Evolutionary conservation across 2,329 filamentous ascomycete species (phyloP), one percentile per base, ranked within the genome.

Genomic region (Penicillium sp.): DNA sequence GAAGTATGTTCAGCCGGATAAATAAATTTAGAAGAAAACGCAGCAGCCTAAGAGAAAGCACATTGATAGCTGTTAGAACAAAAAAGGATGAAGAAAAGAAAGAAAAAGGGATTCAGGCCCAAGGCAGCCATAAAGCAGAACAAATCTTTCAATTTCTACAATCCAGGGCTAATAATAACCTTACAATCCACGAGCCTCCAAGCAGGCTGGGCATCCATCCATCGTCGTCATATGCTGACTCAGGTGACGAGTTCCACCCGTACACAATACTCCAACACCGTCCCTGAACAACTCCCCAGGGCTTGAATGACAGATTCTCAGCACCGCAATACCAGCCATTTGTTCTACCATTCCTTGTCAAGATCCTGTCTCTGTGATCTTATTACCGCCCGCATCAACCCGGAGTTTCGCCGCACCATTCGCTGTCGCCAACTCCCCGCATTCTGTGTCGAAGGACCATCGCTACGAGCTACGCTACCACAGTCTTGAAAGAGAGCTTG

Each of bases 341-440:
- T 48, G 26, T 27, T 36, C 44, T 39, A 32, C 35, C 10, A 19
- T 30, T 42, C 8, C 36, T 27, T 35, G 29, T 4, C 36, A 53
- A 53, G 23, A 7, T 29, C 16, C 16, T 19, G 18, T 32, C 30
- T 11, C 18, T 27, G 34, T 44, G 32, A 23, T 18, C 32, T 29
- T 19, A 11, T 39, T 39, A 50, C 46, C 39, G 39, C 45, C 46
- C 41, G 36, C 43, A 44, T 40, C 39, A 26, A 23, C 16, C 41
- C 34, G 32, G 36, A 53, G 29, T 19, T 32, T 16, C 38, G 38
- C 40, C 45, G 39, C 45, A 49, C 41, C 46, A 9, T 46, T 51
- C 35, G 10, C 26, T 26, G 41, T 51, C 43, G 34, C 32, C 39
- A 32, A 49, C 61, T 62, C 62, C 62, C 62, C 62, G 62, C 62